Evolutionary conservation across 768 basidiomycete genomes (phyloP), one percentile per base, ranked within the genome.

Genomic region (Scleroderma bovista): DNA sequence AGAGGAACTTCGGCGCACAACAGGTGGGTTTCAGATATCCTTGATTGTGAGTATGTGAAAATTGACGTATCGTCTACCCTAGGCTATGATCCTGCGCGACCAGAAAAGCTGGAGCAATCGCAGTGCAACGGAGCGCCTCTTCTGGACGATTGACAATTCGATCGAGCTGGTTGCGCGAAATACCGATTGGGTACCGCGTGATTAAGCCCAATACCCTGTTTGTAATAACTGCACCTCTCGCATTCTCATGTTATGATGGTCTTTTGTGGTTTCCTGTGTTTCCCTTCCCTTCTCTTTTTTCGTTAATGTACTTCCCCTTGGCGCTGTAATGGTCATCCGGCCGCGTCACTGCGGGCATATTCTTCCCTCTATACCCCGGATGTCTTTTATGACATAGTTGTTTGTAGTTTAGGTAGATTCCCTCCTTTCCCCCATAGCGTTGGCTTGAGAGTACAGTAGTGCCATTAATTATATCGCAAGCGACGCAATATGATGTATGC

Each of bases 61-160:
- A 45, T 17, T 57, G 20, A 47, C 50, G 42, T 41, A 52, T 40
- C 19, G 44, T 17, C 34, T 46, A 23, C 9, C 26, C 26, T 55
- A 95, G 89, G 95, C 95, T 16, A 94, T 96, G 84, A 92, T 98
- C 50, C 73, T 99, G 12, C 80, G 95, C 22, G 90, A 94, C 61
- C 96, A 99, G 66, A 93, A 92, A 68, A 88, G 88, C 62, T 98
- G 95, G 95, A 96, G 84, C 54, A 83, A 84, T 22, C 76, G 93
- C 44, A 93, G 90, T 57, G 84, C 89, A 15, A 96, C 89, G 19
- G 96, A 99, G 65, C 78, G 87, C 33, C 67, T 93, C 54, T 97
- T 97, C 71, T 95, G 91, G 86, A 89, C 88, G 33, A 85, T 86
- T 49, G 94, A 97, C 61, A 86, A 87, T 66, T 86, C 90, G 11